Conservation (phyloP, 306 rosid species). For the Prunus persica region Prunus_persica_NCBIv2 NC_034016.1:17454501-17455000, state of each 20-base stretch:
- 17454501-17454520: slow-evolving; percentile 74
- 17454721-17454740: background rate
- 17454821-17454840: background rate
- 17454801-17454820: background rate
- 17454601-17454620: background rate
- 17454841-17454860: slow-evolving; percentile 1
- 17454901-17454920: slow-evolving; percentile 95
- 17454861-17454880: slow-evolving; percentile 54
- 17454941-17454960: slow-evolving; percentile 97
- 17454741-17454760: background rate
- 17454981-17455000: slow-evolving; percentile 96
- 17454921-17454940: slow-evolving; percentile 89
- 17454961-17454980: slow-evolving; percentile 88
- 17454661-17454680: background rate
- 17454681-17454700: background rate
- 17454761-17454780: background rate
- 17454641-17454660: background rate
- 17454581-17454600: slow-evolving; percentile 59
- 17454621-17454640: background rate
- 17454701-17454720: background rate
- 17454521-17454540: slow-evolving; percentile 90
- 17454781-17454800: background rate
- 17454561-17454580: slow-evolving; percentile 88
- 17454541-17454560: slow-evolving; percentile 94
- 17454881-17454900: slow-evolving; percentile 98